These are phyloP conservation scores for Meripilus lineatus DNA, from an alignment of 1,284 basidiomycete species.

Conservation along the genomic window DNA sequence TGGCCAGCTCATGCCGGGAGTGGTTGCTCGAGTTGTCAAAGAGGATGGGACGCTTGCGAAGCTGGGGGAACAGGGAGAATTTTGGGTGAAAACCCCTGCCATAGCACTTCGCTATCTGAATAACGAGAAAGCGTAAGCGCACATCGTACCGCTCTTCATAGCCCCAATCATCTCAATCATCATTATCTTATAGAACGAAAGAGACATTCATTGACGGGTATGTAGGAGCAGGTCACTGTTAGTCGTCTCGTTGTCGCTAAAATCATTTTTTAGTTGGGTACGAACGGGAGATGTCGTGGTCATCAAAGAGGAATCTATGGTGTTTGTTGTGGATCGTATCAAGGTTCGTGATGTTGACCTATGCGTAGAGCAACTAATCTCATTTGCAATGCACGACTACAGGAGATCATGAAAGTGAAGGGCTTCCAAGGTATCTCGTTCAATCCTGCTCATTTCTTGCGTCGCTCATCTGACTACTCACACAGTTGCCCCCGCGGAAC, in stretches of 20 bases:
- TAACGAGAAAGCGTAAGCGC: conserved; percentile 53
- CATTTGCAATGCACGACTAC: conserved; percentile 1
- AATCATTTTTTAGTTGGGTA: conserved; percentile 42
- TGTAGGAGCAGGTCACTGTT: conserved; percentile 5
- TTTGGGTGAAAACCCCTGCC: conserved; percentile 55
- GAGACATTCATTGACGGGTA: conserved; percentile 50
- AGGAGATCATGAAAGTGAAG: conserved; percentile 31
- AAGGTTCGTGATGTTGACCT: conserved; percentile 37
- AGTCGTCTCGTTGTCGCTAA: conserved; percentile 11
- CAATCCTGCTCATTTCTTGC: too few species aligned
- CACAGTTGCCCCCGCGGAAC: conserved; percentile 35
- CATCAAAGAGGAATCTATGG: conserved; percentile 49
- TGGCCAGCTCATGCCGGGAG: conserved; percentile 53
- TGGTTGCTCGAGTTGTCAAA: conserved; percentile 52
- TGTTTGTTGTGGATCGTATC: conserved; percentile 65
- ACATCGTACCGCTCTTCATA: not conserved
- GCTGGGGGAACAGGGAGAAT: conserved; percentile 64
- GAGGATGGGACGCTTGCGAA: conserved; percentile 53
- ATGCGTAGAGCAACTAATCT: not conserved
- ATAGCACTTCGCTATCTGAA: conserved; percentile 52
- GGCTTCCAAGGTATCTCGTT: conserved; percentile 21
- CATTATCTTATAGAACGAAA: conserved; percentile 36
- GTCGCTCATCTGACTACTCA: not conserved
- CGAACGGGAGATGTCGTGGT: conserved; percentile 66
- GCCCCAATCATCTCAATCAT: not conserved